Conservation (phyloP, 2,329 filamentous ascomycete genomes). For the Rutstroemia sp. region DNA sequence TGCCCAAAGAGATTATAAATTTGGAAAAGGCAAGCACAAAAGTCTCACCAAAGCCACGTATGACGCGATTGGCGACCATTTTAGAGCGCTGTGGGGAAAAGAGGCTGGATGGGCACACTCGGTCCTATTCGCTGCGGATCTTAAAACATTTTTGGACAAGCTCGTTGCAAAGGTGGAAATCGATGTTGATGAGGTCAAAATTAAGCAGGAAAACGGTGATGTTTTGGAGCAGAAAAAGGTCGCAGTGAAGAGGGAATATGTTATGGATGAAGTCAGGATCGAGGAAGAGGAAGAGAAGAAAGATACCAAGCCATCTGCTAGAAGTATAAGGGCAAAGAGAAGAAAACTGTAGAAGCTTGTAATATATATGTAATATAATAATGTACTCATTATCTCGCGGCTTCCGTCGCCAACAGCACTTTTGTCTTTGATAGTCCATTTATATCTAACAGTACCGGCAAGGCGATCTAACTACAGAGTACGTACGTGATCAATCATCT, state of each 20-base stretch:
- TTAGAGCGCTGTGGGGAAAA: conserved; percentile 80
- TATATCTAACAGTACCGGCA: background rate
- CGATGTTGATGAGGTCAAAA: conserved; percentile 36
- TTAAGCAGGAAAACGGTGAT: conserved; percentile 26
- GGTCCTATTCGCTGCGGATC: conserved; percentile 88
- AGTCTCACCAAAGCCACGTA: conserved; percentile 86
- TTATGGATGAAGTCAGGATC: conserved; percentile 15
- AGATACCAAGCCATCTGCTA: conserved; percentile 17
- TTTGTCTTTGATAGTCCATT: no score
- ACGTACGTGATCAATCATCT: background rate
- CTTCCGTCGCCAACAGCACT: no score
- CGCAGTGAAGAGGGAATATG: conserved; percentile 20
- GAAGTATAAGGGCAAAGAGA: conserved; percentile 22
- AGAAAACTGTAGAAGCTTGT: conserved; percentile 14
- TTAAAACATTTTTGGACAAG: conserved; percentile 72
- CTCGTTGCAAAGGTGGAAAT: conserved; percentile 39
- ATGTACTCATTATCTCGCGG: background rate
- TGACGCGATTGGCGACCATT: conserved; percentile 83
- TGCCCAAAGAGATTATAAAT: conserved; percentile 89
- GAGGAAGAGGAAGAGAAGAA: conserved; percentile 18
- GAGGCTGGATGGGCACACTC: conserved; percentile 98
- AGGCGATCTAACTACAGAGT: background rate
- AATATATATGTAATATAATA: background rate
- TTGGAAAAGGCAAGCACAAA: conserved; percentile 74
- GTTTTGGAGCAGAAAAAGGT: conserved; percentile 19